Conservation (phyloP, 2,329 filamentous ascomycete species). For the Penicillium sp. region DNA sequence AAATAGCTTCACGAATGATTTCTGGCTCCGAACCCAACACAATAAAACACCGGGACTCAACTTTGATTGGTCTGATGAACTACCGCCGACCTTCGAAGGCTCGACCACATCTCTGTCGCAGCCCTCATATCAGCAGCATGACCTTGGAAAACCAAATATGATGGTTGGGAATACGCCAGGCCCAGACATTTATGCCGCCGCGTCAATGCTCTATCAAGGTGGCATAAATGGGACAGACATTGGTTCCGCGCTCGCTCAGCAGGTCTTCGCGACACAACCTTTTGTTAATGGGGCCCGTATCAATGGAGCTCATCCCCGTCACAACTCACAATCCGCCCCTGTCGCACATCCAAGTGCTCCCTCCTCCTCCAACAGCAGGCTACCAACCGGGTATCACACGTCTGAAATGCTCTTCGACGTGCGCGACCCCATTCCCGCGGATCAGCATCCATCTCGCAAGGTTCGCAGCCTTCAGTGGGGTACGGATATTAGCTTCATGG, state of each 20-base stretch:
- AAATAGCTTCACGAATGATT: conserved; percentile 39
- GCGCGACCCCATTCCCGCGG: conserved; percentile 33
- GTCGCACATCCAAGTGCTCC: conserved; percentile 11
- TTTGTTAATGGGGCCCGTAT: conserved; percentile 21
- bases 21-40: conserved; percentile 34
- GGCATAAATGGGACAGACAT: conserved; percentile 33
- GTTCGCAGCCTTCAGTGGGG: conserved; percentile 60
- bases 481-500: conserved; percentile 64
- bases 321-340: conserved; percentile 16
- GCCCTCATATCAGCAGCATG: conserved; percentile 39
- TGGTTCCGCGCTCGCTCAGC: conserved; percentile 30
- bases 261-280: conserved; percentile 26
- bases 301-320: conserved; percentile 9
- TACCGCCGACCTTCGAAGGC: conserved; percentile 66
- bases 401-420: conserved; percentile 41
- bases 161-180: conserved; percentile 28
- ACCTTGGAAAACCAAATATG: conserved; percentile 25
- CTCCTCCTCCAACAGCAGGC: conserved; percentile 18
- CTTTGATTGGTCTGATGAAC: conserved; percentile 47
- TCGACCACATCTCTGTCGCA: conserved; percentile 64
- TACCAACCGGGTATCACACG: conserved; percentile 37
- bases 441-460: conserved; percentile 43
- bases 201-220: conserved; percentile 48
- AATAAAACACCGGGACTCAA: conserved; percentile 31
- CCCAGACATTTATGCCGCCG: conserved; percentile 59